phyloP scores from a whole-genome alignment of 2,329 filamentous ascomycete species.

The Aureobasidium sp. region DNA sequence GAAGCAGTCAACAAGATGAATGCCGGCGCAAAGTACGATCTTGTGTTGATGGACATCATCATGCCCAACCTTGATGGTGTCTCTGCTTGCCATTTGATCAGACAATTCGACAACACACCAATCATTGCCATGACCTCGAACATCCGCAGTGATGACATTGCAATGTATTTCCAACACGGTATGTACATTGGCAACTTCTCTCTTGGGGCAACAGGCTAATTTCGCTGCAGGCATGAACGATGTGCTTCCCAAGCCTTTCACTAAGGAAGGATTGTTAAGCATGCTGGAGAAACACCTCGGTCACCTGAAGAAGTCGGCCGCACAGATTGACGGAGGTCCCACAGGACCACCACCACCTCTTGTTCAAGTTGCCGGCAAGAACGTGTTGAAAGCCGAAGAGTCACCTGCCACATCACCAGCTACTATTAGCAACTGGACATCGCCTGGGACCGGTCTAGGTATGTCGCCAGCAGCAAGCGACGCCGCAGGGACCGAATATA shows the following conservation, averaged over 20 bases:
- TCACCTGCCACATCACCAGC: slow-evolving; percentile 55
- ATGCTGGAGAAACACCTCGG: slow-evolving; percentile 81
- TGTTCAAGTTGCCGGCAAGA: slow-evolving; percentile 42
- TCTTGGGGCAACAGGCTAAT: background rate
- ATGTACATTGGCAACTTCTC: slow-evolving; percentile 29
- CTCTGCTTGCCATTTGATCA: slow-evolving; percentile 85
- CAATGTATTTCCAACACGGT: slow-evolving; percentile 96
- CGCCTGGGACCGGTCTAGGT: slow-evolving; percentile 48
- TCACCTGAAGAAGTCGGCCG: slow-evolving; percentile 59
- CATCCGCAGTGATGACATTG: slow-evolving; percentile 91
- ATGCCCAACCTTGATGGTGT: slow-evolving; percentile 96
- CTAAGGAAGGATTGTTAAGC: slow-evolving; percentile 67
- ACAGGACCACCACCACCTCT: slow-evolving; percentile 44
- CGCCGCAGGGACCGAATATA: slow-evolving; percentile 36
- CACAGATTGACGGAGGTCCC: slow-evolving; percentile 19
- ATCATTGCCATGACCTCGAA: slow-evolving; percentile 99
- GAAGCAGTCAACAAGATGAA: slow-evolving; percentile 86
- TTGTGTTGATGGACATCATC: slow-evolving; percentile 59
- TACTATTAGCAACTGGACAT: slow-evolving; percentile 54
- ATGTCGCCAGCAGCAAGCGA: slow-evolving; percentile 46
- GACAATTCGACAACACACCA: slow-evolving; percentile 74
- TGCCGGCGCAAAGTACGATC: slow-evolving; percentile 53
- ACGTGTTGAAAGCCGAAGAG: slow-evolving; percentile 53
- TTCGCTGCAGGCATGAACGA: slow-evolving; percentile 90
- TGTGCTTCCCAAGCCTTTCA: slow-evolving; percentile 94